Conservation (phyloP, 495 filamentous ascomycete species). For the Thozetella sp. region DNA sequence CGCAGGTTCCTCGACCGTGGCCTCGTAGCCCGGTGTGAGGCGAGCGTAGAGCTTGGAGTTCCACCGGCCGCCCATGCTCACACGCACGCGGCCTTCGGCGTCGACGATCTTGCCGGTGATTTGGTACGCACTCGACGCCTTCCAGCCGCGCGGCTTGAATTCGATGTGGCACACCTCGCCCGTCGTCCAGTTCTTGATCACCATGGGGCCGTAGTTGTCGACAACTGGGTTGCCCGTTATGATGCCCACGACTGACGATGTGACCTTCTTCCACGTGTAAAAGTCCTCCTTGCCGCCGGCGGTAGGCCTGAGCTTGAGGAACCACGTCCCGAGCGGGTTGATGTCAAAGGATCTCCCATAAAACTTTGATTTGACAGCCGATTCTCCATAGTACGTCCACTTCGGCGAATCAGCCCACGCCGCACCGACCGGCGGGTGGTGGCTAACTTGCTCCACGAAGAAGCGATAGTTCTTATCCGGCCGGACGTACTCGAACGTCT, state of each 20-base stretch:
- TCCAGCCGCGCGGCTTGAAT: constrained; percentile 96
- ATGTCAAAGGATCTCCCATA: constrained; percentile 98
- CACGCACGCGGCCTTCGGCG: constrained; percentile 69
- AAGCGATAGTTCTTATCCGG: constrained; percentile 98
- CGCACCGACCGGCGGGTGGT: constrained; percentile 94
- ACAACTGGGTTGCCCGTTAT: constrained; percentile 95
- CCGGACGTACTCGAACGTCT: constrained; percentile 94
- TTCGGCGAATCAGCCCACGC: constrained; percentile 90
- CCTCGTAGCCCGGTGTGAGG: constrained; percentile 87
- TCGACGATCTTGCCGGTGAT: constrained; percentile 84
- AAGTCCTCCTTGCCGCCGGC: constrained; percentile 80
- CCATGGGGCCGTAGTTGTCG: constrained; percentile 98
- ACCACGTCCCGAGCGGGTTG: constrained; percentile 96
- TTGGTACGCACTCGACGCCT: constrained; percentile 84
- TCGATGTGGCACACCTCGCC: constrained; percentile 89
- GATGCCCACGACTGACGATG: constrained; percentile 95
- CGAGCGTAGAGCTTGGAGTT: constrained; percentile 97
- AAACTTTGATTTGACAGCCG: constrained; percentile 95
- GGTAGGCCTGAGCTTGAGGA: constrained; percentile 80
- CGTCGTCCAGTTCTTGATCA: constrained; percentile 95
- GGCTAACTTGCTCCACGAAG: constrained; percentile 98
- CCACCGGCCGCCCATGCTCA: constrained; percentile 93
- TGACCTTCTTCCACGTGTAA: constrained; percentile 99
- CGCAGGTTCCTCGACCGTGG: constrained; percentile 59
- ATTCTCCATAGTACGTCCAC: constrained; percentile 98